phyloP scores from a whole-genome alignment of 108 stramenopile genomes.

The Cyclotella baltica region DNA sequence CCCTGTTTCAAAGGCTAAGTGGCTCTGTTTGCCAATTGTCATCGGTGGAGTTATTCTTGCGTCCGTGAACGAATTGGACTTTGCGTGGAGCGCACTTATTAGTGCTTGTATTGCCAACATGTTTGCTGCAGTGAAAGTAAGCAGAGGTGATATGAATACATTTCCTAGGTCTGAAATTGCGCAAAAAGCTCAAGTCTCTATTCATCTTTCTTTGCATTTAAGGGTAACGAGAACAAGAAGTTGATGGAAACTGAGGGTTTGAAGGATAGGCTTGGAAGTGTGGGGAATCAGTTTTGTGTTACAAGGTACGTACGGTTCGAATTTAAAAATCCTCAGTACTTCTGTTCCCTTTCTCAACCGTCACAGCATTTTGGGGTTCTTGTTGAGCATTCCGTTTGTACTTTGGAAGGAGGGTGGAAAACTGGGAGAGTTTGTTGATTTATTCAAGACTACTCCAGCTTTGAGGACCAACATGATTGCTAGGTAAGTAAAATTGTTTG shows the following conservation, averaged over 20 bases:
- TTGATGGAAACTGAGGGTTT: constrained; percentile 69
- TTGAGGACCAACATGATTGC: constrained; percentile 57
- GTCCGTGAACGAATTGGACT: constrained; percentile 66
- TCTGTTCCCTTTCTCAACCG: no score
- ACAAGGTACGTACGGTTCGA: no score
- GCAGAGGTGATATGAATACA: no score
- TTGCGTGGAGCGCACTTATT: constrained; percentile 60
- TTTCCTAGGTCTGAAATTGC: no score
- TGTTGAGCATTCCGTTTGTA: constrained; percentile 59
- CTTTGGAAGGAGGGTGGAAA: constrained; percentile 50
- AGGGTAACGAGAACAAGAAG: constrained; percentile 73
- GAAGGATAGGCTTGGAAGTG: constrained; percentile 64
- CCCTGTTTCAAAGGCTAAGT: constrained; percentile 66
- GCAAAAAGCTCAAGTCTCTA: no score
- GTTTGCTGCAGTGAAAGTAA: constrained; percentile 71
- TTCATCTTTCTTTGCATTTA: no score
- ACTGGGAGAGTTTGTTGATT: constrained; percentile 46
- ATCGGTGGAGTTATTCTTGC: constrained; percentile 73
- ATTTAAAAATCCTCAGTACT: no score
- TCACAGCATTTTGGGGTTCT: constrained; percentile 59
- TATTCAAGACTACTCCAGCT: constrained; percentile 58
- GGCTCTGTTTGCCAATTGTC: constrained; percentile 67
- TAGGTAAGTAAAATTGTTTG: constrained; percentile 19
- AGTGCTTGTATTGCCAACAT: constrained; percentile 62
- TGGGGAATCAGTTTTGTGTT: constrained; percentile 71